Conservation (phyloP, 2,329 filamentous ascomycete genomes). For the Fusarium papillatum region DNA sequence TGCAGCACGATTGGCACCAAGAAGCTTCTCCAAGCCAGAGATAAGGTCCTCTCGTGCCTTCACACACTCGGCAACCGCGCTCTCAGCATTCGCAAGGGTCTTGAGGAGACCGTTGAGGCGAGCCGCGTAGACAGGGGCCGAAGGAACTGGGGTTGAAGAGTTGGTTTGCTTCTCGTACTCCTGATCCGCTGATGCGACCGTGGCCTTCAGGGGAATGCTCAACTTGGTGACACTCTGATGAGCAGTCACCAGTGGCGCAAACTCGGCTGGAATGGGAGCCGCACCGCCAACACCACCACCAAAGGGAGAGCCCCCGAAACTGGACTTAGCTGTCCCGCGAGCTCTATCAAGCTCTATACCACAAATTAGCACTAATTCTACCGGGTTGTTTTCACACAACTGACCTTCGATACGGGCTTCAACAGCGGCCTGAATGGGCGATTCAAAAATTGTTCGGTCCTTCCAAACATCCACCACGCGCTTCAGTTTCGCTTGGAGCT, state of each 20-base stretch:
- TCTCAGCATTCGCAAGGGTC: slow-evolving; percentile 88
- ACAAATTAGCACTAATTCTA: slow-evolving; percentile 27
- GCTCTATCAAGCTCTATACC: slow-evolving; percentile 72
- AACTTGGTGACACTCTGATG: slow-evolving; percentile 83
- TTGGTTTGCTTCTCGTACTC: slow-evolving; percentile 91
- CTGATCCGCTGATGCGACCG: slow-evolving; percentile 78
- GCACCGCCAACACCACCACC: slow-evolving; percentile 66
- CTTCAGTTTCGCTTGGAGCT: slow-evolving; percentile 89
- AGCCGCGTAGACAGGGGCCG: slow-evolving; percentile 92
- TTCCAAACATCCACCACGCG: slow-evolving; percentile 97
- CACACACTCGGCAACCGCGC: slow-evolving; percentile 89
- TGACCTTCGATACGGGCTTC: slow-evolving; percentile 84
- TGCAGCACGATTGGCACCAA: slow-evolving; percentile 79
- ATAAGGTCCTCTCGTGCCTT: slow-evolving; percentile 86
- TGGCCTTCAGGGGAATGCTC: slow-evolving; percentile 74
- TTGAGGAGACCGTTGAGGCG: slow-evolving; percentile 92
- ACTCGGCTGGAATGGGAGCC: slow-evolving; percentile 78
- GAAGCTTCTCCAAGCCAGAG: slow-evolving; percentile 83
- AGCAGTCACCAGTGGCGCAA: slow-evolving; percentile 80
- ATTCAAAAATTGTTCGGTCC: slow-evolving; percentile 86
- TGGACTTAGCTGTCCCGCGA: slow-evolving; percentile 64
- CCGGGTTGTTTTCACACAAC: not conserved
- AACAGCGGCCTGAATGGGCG: slow-evolving; percentile 82
- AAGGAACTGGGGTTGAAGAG: slow-evolving; percentile 75
- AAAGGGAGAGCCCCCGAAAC: slow-evolving; percentile 67